Evolutionary conservation across 2,329 filamentous ascomycete genomes (phyloP), one percentile per base, ranked within the genome.

Genomic region (Ophiostoma pallidulum): DNA sequence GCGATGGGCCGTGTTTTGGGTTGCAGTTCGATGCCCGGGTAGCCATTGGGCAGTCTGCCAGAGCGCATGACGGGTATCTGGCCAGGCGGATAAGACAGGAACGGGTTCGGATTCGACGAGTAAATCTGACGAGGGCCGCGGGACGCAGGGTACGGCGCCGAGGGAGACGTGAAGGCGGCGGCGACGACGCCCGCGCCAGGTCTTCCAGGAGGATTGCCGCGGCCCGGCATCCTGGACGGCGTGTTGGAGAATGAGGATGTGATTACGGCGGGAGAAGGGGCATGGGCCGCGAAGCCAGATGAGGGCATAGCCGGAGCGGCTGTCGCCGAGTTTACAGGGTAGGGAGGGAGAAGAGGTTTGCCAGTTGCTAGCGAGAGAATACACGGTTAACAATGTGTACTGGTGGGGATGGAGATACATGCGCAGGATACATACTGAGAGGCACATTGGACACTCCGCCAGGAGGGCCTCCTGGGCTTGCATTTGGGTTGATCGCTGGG

Each of bases 1-100:
- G 81, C 82, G 8, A 92, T 89, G 0, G 79, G 75, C 0, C 80
- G 66, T 0, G 80, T 86, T 43, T 82, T 74, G 0, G 76, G 79
- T 54, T 87, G 76, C 12, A 59, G 57, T 9, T 62, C 37, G 8
- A 57, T 53, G 3, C 32, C 33, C 0, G 39, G 36, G 31, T 50
- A 48, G n/a, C 1, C 20, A 20, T n/a, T n/a, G 35, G 12, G n/a
- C 9, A 4, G 4, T 3, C 19, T 4, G 35, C 5, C 31, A 6
- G 14, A 12, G 14, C 31, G 24, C 24, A 10, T 28, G 24, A 10
- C 24, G 10, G 14, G 31, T 12, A 4, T 6, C 31, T 14, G 31
- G 10, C 5, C 31, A 12, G 31, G 31, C 4, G 31, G 31, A 6
- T 6, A 7, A 33, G 10, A n/a, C 7, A 10, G 24, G 10, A 28